Evolutionary conservation across 2,329 filamentous ascomycete genomes (phyloP).

Genomic region (Grosmannia huntii): DNA sequence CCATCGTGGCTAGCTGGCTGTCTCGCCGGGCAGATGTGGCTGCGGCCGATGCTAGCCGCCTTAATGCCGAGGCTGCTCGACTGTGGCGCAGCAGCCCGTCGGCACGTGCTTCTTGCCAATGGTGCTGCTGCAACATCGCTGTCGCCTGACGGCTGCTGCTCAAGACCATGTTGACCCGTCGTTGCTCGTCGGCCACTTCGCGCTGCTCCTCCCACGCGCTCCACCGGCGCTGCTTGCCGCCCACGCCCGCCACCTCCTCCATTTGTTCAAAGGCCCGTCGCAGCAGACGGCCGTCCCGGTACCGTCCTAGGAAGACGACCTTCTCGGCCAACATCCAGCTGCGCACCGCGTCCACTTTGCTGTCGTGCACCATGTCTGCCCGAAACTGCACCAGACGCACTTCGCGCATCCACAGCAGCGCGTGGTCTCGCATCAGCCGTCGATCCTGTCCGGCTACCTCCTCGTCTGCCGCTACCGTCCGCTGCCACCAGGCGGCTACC

Average conservation of each 20-base stretch:
- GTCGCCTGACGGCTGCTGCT: no score
- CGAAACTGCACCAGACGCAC: constrained; percentile 14
- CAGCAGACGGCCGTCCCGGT: constrained; percentile 12
- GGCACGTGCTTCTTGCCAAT: background rate
- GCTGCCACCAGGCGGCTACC: background rate
- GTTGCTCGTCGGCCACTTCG: background rate
- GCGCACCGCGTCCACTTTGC: constrained; percentile 12
- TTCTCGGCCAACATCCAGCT: constrained; percentile 18
- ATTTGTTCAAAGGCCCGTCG: background rate
- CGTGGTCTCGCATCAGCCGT: constrained; percentile 4
- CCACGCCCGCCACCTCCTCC: background rate
- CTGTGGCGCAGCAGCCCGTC: constrained; percentile 1
- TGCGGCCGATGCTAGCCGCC: background rate
- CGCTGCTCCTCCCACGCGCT: background rate
- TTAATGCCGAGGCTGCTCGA: constrained; percentile 1
- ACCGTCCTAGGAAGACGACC: constrained; percentile 15
- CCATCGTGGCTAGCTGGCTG: constrained; percentile 5
- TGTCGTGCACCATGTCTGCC: constrained; percentile 9
- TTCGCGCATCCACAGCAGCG: constrained; percentile 17
- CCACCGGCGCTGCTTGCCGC: background rate
- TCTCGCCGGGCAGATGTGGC: background rate
- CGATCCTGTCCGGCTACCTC: background rate
- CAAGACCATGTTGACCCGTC: background rate
- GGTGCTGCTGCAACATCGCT: background rate
- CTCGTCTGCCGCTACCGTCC: background rate